Conservation (phyloP, 1,284 basidiomycete genomes). For the Phlebopus sp. region DNA sequence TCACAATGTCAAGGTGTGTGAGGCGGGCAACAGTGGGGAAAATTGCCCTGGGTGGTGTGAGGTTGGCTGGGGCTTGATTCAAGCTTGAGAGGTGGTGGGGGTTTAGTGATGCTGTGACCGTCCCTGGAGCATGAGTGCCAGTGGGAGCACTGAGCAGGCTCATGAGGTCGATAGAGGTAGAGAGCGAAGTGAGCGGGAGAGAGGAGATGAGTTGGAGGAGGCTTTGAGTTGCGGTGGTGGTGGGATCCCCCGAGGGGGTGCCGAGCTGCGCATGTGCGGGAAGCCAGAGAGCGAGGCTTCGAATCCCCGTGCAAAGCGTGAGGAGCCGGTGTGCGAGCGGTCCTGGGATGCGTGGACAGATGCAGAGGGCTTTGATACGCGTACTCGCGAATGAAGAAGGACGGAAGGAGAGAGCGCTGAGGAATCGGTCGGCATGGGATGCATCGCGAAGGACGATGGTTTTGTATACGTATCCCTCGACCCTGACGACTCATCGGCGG, state of each 20-base stretch:
- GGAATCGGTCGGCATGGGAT: constrained; percentile 9
- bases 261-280: constrained; percentile 1
- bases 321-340: constrained; percentile 7
- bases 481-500: constrained; percentile 7
- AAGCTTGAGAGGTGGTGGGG: too few species aligned
- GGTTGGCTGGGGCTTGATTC: too few species aligned
- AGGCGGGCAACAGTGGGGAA: too few species aligned
- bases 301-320: constrained; percentile 11
- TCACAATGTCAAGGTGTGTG: constrained; percentile 22
- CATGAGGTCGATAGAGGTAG: constrained; percentile 14
- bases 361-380: constrained; percentile 15
- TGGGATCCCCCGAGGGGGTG: too few species aligned
- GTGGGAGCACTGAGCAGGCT: constrained; percentile 1
- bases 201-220: constrained; percentile 9
- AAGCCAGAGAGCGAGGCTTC: constrained; percentile 22
- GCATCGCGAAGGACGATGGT: constrained; percentile 10
- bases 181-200: constrained; percentile 16
- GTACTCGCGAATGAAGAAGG: constrained; percentile 9
- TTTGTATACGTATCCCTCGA: constrained; percentile 18
- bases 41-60: too few species aligned
- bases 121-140: too few species aligned
- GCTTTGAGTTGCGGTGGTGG: too few species aligned
- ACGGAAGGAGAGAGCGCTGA: constrained; percentile 6
- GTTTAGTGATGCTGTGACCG: too few species aligned
- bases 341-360: constrained; percentile 10